phyloP scores from a whole-genome alignment of 768 basidiomycete species.

The Podaxis carcinomalis region DNA sequence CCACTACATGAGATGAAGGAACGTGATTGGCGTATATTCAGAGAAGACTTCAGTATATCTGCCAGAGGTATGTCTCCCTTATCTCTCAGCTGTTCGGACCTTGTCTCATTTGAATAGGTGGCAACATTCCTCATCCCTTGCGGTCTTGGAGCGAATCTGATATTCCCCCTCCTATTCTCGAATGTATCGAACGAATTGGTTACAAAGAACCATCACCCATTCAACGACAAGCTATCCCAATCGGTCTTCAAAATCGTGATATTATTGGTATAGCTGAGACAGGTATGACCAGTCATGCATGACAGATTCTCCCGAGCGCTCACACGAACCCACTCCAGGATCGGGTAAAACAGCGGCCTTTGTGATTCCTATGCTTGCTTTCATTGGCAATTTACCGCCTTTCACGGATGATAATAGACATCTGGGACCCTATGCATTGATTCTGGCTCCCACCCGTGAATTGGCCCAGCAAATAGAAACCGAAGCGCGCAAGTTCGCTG shows the following conservation, averaged over 20 bases:
- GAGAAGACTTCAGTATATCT: constrained; percentile 97
- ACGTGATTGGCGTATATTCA: constrained; percentile 97
- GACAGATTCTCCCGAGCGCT: not conserved
- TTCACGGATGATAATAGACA: constrained; percentile 93
- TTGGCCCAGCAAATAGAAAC: constrained; percentile 95
- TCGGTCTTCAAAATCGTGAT: constrained; percentile 93
- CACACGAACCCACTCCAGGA: constrained; percentile 42
- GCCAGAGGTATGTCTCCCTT: constrained; percentile 60
- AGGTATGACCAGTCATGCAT: constrained; percentile 43
- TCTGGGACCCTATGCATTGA: constrained; percentile 89
- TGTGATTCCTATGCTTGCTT: constrained; percentile 96
- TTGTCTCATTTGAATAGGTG: constrained; percentile 47
- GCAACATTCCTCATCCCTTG: constrained; percentile 88
- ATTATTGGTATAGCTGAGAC: constrained; percentile 99
- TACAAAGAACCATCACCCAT: constrained; percentile 98
- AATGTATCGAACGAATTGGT: constrained; percentile 85
- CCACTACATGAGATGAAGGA: constrained; percentile 91
- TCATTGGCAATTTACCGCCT: constrained; percentile 81
- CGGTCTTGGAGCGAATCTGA: constrained; percentile 88
- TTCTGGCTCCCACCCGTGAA: constrained; percentile 96
- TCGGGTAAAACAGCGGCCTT: constrained; percentile 99
- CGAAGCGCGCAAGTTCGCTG: constrained; percentile 89
- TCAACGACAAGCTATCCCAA: constrained; percentile 98
- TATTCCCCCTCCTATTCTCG: constrained; percentile 76
- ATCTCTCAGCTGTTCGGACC: not conserved